Conservation (phyloP, 2,329 filamentous ascomycete species). For the Aaosphaeria pasadenensis region DNA sequence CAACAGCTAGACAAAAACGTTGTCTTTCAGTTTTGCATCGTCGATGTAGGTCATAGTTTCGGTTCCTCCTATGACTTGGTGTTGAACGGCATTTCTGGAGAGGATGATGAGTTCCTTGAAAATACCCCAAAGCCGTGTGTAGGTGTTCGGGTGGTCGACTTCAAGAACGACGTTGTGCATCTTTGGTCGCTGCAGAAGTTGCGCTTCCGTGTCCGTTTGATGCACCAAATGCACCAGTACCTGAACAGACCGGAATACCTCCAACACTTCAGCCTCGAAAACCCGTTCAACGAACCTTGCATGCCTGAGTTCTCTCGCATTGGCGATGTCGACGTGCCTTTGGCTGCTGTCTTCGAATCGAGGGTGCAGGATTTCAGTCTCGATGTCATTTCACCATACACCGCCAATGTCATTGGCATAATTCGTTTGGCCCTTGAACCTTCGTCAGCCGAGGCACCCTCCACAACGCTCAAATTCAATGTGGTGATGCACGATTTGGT, state of each 20-base stretch:
- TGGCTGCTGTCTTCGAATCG: slow-evolving; percentile 90
- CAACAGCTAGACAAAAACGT: slow-evolving; percentile 91
- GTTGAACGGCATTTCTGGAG: slow-evolving; percentile 81
- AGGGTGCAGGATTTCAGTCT: slow-evolving; percentile 91
- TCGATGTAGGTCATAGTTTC: slow-evolving; percentile 82
- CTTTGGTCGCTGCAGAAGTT: slow-evolving; percentile 95
- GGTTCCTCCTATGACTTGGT: slow-evolving; percentile 97
- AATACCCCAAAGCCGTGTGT: slow-evolving; percentile 85
- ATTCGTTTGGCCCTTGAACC: slow-evolving; percentile 89
- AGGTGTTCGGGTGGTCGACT: slow-evolving; percentile 86
- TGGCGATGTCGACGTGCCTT: slow-evolving; percentile 87
- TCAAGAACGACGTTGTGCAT: slow-evolving; percentile 79
- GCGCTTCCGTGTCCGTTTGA: slow-evolving; percentile 78
- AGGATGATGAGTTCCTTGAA: slow-evolving; percentile 81
- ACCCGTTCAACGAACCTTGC: slow-evolving; percentile 87
- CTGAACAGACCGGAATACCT: slow-evolving; percentile 93
- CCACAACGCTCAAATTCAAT: slow-evolving; percentile 94
- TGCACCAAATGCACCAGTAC: slow-evolving; percentile 97
- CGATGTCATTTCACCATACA: slow-evolving; percentile 90
- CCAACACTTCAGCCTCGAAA: slow-evolving; percentile 87
- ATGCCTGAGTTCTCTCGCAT: slow-evolving; percentile 91
- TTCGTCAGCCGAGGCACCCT: slow-evolving; percentile 86
- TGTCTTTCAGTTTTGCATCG: slow-evolving; percentile 90
- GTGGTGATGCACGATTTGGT: slow-evolving; percentile 96
- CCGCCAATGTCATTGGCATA: slow-evolving; percentile 84